Percentiles rank a stretch among this genome's conserved stretches.
These are phyloP conservation scores for Trichoderma afroharzianum DNA, from an alignment of 2,329 filamentous ascomycete species.

Conservation along the genomic window DNA sequence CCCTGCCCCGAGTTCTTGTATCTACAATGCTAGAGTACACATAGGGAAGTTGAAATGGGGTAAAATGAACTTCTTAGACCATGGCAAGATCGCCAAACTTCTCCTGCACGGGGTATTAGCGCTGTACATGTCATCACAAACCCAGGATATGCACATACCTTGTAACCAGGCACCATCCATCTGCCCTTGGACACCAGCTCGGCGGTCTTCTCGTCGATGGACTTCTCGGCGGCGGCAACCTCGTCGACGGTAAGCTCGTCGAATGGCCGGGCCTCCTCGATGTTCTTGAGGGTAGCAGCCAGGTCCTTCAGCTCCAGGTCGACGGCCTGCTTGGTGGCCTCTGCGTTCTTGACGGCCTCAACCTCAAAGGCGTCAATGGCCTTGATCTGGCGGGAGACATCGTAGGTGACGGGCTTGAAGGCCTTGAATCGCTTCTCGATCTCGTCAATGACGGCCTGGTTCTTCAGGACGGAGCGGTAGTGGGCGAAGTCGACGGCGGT, in stretches of 20 bases:
- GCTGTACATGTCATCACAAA: not conserved
- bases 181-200: constrained; percentile 95
- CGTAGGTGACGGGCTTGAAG: constrained; percentile 92
- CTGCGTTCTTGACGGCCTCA: constrained; percentile 93
- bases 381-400: constrained; percentile 91
- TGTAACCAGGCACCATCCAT: constrained; percentile 98
- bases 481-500: constrained; percentile 87
- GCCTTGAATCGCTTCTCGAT: constrained; percentile 91
- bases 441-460: constrained; percentile 91
- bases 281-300: constrained; percentile 93
- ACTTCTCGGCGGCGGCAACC: constrained; percentile 86
- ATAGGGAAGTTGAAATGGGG: constrained; percentile 45
- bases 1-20: constrained; percentile 43
- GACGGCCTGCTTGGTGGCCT: constrained; percentile 94
- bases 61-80: constrained; percentile 62
- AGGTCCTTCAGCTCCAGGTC: constrained; percentile 92
- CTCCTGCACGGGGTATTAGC: constrained; percentile 66
- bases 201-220: constrained; percentile 94
- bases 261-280: constrained; percentile 91
- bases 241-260: constrained; percentile 98
- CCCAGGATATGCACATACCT: constrained; percentile 58
- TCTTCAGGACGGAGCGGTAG: constrained; percentile 92
- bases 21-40: constrained; percentile 71
- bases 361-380: constrained; percentile 97
- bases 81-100: constrained; percentile 97